Conservation (phyloP, 768 basidiomycete genomes). For the Naganishia antarctica region DNA sequence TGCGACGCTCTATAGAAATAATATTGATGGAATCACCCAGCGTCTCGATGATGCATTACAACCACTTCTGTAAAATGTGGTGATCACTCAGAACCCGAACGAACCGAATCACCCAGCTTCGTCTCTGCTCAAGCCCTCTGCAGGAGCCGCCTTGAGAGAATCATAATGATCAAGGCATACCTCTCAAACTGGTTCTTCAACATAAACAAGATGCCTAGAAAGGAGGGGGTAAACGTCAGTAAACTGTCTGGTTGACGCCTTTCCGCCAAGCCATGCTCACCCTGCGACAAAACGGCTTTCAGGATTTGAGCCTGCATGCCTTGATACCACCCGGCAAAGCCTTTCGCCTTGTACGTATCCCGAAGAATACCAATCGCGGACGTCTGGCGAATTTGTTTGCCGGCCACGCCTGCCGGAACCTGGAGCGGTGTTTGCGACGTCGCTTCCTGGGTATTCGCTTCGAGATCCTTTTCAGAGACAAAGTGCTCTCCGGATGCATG, state of each 20-base stretch:
- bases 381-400: conserved; percentile 20
- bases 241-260: background rate
- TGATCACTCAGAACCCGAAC: no score
- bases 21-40: no score
- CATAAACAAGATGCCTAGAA: conserved; percentile 69
- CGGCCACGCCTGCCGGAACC: background rate
- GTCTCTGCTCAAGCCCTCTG: background rate
- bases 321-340: conserved; percentile 92
- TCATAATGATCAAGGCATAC: conserved; percentile 71
- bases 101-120: no score
- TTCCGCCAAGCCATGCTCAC: conserved; percentile 43
- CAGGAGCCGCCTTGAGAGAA: conserved; percentile 17
- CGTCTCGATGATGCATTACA: no score
- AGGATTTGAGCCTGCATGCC: conserved; percentile 95
- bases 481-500: conserved; percentile 26
- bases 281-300: conserved; percentile 93
- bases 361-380: conserved; percentile 67
- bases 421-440: conserved; percentile 30
- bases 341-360: conserved; percentile 68
- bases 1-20: no score
- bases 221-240: background rate
- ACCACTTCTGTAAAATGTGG: no score
- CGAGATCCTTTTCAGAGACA: conserved; percentile 26
- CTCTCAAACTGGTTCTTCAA: conserved; percentile 96
- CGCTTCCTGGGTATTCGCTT: conserved; percentile 47